A percentile compares a stretch with the other conserved stretches of the same genome.
Evolutionary conservation across 2,329 filamentous ascomycete species (phyloP).

Genomic region (Botrytis aclada): DNA sequence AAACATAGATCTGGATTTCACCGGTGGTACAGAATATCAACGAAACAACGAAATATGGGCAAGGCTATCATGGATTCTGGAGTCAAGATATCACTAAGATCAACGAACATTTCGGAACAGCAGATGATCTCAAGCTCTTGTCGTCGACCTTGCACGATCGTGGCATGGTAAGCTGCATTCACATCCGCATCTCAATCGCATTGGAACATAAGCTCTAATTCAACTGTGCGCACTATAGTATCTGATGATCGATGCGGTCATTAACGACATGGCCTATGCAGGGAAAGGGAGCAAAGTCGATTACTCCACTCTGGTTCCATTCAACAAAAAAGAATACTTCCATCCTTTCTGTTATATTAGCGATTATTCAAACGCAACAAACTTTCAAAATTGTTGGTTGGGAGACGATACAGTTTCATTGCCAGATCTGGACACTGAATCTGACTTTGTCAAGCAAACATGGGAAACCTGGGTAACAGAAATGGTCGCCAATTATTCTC

Average conservation of each 20-base stretch:
- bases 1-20: constrained; percentile 41
- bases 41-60: constrained; percentile 39
- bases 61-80: constrained; percentile 46
- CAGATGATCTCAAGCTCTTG: constrained; percentile 56
- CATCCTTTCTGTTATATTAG: constrained; percentile 30
- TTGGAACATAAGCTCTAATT: neutral
- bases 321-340: constrained; percentile 25
- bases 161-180: constrained; percentile 41
- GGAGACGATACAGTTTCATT: constrained; percentile 43
- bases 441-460: constrained; percentile 17
- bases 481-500: constrained; percentile 26
- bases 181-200: neutral
- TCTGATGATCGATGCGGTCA: constrained; percentile 47
- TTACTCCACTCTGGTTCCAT: constrained; percentile 25
- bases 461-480: constrained; percentile 24
- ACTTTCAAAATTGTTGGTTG: constrained; percentile 31
- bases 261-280: constrained; percentile 44
- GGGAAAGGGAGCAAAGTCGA: constrained; percentile 20
- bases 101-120: constrained; percentile 58
- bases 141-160: constrained; percentile 52
- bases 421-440: constrained; percentile 42
- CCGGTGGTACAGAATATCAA: constrained; percentile 42
- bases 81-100: constrained; percentile 46
- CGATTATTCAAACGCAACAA: constrained; percentile 38
- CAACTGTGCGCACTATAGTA: constrained; percentile 36